phyloP scores from a whole-genome alignment of 768 basidiomycete species.

The Boletellus ananas region DNA sequence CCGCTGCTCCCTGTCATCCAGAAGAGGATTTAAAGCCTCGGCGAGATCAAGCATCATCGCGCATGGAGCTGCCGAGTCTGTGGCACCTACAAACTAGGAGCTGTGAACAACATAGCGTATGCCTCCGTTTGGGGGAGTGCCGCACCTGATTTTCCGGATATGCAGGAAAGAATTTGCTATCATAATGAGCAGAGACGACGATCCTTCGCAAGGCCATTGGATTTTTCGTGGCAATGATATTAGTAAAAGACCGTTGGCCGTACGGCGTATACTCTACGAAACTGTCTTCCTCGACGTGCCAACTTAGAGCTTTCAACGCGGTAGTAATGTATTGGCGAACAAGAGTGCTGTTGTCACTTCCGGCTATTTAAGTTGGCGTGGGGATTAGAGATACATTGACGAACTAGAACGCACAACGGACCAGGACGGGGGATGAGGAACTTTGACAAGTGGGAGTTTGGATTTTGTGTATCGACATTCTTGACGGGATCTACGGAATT shows the following conservation, averaged over 20 bases:
- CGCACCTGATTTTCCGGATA: conserved; percentile 72
- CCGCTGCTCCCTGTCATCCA: conserved; percentile 56
- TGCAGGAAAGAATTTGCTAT: conserved; percentile 80
- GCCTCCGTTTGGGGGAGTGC: conserved; percentile 11
- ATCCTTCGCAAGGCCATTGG: conserved; percentile 77
- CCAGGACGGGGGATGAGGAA: conserved; percentile 83
- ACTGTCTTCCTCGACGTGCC: conserved; percentile 84
- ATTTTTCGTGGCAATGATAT: conserved; percentile 94
- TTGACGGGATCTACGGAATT: conserved; percentile 59
- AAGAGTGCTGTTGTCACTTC: conserved; percentile 71
- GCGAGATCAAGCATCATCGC: conserved; percentile 93
- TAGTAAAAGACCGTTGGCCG: conserved; percentile 76
- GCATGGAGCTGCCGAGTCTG: conserved; percentile 94
- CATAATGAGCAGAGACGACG: conserved; percentile 88
- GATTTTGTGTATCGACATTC: conserved; percentile 63
- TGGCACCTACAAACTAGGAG: conserved; percentile 89
- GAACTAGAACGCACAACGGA: conserved; percentile 35
- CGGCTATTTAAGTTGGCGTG: conserved; percentile 40
- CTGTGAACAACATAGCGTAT: conserved; percentile 9
- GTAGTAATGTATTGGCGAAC: conserved; percentile 81
- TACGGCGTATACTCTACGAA: conserved; percentile 81
- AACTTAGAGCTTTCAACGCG: conserved; percentile 66
- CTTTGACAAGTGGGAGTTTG: conserved; percentile 71
- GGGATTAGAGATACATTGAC: background rate
- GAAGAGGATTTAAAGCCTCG: conserved; percentile 69